These are phyloP conservation scores for Jacaranda mimosifolia DNA, from an alignment of 257 asterid genomes.

Conservation along the genomic window DNA sequence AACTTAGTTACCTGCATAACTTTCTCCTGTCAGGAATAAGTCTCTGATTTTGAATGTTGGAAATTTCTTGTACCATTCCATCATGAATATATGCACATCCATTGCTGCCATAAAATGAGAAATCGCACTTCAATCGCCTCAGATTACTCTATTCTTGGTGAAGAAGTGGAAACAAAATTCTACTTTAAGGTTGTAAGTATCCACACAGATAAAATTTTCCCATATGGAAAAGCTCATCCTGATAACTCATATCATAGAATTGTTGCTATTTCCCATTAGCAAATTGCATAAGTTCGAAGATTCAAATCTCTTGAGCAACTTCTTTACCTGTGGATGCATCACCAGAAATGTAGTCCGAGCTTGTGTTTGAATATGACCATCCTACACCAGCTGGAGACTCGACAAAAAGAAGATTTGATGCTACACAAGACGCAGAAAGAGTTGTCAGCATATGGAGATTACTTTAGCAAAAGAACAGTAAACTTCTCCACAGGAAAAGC, in stretches of 20 bases:
- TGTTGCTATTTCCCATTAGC: neutral
- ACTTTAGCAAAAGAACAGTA: neutral
- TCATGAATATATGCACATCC: constrained; percentile 80
- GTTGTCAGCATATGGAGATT: neutral
- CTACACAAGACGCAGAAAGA: constrained; percentile 46
- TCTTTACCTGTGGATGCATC: constrained; percentile 80
- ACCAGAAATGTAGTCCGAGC: constrained; percentile 77
- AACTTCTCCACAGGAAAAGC: neutral
- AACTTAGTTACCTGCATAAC: constrained; percentile 81
- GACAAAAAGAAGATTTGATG: constrained; percentile 87
- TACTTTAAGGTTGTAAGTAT: neutral
- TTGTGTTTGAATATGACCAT: constrained; percentile 95
- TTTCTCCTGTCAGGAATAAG: constrained; percentile 92
- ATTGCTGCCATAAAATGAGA: constrained; percentile 63
- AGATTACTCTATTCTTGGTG: constrained; percentile 24
- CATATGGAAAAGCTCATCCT: too few species aligned
- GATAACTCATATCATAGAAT: too few species aligned
- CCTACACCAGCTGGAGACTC: constrained; percentile 99
- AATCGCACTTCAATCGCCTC: constrained; percentile 25
- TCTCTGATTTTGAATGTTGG: constrained; percentile 74
- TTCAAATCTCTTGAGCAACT: constrained; percentile 8
- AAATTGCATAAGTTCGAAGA: neutral
- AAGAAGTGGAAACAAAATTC: neutral
- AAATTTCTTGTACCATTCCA: constrained; percentile 88
- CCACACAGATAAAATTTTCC: neutral